Percentiles rank a stretch among this genome's conserved stretches.
phyloP scores from a whole-genome alignment of 768 basidiomycete species.

The Collybia sordida region DNA sequence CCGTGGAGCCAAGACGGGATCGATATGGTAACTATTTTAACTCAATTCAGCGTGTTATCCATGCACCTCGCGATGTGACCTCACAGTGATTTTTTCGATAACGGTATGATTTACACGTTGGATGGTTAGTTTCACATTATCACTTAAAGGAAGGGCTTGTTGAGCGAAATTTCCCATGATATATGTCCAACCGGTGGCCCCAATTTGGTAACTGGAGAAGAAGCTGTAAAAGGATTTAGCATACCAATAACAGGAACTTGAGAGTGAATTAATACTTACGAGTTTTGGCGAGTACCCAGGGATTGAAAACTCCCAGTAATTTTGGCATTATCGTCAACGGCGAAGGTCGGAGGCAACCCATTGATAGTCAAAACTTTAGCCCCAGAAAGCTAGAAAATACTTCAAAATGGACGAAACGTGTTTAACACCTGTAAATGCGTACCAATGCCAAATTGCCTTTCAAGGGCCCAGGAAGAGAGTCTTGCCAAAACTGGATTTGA shows the following conservation, averaged over 20 bases:
- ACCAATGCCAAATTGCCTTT: constrained; percentile 48
- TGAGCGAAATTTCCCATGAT: constrained; percentile 57
- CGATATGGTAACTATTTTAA: constrained; percentile 55
- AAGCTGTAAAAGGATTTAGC: constrained; percentile 26
- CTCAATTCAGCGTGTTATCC: background rate
- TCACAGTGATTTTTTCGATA: constrained; percentile 37
- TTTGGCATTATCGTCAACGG: constrained; percentile 50
- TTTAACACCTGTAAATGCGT: constrained; percentile 8
- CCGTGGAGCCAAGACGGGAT: constrained; percentile 46
- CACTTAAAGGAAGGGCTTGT: constrained; percentile 49
- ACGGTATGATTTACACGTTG: constrained; percentile 36
- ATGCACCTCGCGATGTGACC: constrained; percentile 27
- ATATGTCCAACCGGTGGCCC: constrained; percentile 39
- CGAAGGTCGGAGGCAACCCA: constrained; percentile 46
- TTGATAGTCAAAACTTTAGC: constrained; percentile 57
- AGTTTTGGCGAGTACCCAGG: constrained; percentile 49
- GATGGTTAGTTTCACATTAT: constrained; percentile 47
- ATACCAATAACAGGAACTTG: background rate
- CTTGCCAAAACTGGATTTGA: constrained; percentile 54
- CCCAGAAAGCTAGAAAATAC: constrained; percentile 35
- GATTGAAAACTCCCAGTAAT: constrained; percentile 54
- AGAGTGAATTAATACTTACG: constrained; percentile 25
- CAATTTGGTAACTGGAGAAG: constrained; percentile 43
- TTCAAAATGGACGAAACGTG: background rate
- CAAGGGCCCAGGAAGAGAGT: constrained; percentile 43